Conservation (phyloP, 2,329 filamentous ascomycete genomes). For the Thelonectria blattea region DNA sequence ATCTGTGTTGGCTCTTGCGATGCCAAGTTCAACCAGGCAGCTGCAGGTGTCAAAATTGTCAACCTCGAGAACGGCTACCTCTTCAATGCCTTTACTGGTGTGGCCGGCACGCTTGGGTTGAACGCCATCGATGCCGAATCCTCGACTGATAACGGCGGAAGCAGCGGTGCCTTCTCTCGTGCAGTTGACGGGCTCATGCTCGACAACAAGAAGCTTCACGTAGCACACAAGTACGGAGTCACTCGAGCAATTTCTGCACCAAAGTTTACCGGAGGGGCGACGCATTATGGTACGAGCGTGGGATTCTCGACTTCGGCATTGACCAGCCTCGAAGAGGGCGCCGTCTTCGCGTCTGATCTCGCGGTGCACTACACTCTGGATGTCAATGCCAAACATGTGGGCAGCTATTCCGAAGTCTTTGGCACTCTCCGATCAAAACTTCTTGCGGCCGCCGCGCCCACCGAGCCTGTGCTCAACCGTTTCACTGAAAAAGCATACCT, state of each 20-base stretch:
- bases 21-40: slow-evolving; percentile 48
- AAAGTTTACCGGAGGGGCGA: slow-evolving; percentile 47
- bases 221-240: slow-evolving; percentile 61
- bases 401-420: slow-evolving; percentile 61
- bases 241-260: slow-evolving; percentile 66
- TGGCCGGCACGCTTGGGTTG: slow-evolving; percentile 66
- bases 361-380: slow-evolving; percentile 66
- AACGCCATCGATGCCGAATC: slow-evolving; percentile 67
- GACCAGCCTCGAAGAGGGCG: slow-evolving; percentile 53
- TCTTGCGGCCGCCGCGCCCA: slow-evolving; percentile 52
- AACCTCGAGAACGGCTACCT: slow-evolving; percentile 64
- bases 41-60: slow-evolving; percentile 47
- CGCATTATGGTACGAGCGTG: slow-evolving; percentile 63
- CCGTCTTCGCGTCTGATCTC: slow-evolving; percentile 60
- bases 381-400: slow-evolving; percentile 45
- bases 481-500: slow-evolving; percentile 59
- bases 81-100: slow-evolving; percentile 64
- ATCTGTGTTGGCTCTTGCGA: slow-evolving; percentile 62
- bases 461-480: slow-evolving; percentile 45
- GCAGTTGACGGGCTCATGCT: slow-evolving; percentile 63
- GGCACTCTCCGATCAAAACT: slow-evolving; percentile 60
- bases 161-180: slow-evolving; percentile 57
- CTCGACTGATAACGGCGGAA: slow-evolving; percentile 58
- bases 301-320: slow-evolving; percentile 61
- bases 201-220: slow-evolving; percentile 61